A percentile compares a stretch with the other conserved stretches of the same genome.
Conservation (phyloP, 179 eudicot genomes). For the Gypsophila paniculata region DNA sequence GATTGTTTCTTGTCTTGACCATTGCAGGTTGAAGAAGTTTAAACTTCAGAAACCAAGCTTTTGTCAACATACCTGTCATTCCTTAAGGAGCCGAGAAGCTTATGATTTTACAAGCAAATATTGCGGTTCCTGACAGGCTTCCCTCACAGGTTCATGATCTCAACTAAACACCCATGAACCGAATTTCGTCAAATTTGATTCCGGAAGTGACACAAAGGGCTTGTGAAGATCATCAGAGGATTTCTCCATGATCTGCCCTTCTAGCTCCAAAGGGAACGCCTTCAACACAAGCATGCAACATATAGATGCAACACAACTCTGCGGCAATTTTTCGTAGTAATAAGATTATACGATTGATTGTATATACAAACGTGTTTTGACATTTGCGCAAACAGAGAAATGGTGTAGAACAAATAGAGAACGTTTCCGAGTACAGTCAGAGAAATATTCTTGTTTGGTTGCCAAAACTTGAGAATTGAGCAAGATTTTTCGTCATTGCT, state of each 20-base stretch:
- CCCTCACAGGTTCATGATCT: not conserved
- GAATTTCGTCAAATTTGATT: not conserved
- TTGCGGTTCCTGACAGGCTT: not conserved
- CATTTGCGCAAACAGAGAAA: too few species aligned
- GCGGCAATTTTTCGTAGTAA: too few species aligned
- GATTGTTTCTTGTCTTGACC: conserved; percentile 2
- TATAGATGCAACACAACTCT: not conserved
- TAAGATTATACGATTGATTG: too few species aligned
- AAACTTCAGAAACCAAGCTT: conserved; percentile 15
- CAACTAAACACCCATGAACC: not conserved
- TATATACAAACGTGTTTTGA: too few species aligned
- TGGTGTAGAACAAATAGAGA: too few species aligned
- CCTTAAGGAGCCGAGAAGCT: not conserved
- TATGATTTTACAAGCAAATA: not conserved
- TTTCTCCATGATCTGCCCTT: not conserved
- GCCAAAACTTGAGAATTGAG: too few species aligned
- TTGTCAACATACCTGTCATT: not conserved
- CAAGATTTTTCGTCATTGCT: too few species aligned
- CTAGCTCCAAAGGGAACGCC: conserved; percentile 1
- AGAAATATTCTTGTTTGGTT: too few species aligned
- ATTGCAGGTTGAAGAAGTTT: conserved; percentile 36
- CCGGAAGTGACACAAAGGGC: not conserved
- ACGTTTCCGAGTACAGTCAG: too few species aligned
- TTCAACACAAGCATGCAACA: not conserved
- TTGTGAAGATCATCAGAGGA: not conserved